A percentile compares a stretch with the other conserved stretches of the same genome.
phyloP scores from a whole-genome alignment of 2,329 filamentous ascomycete genomes.

The Exophiala phaeomuriformis region DNA sequence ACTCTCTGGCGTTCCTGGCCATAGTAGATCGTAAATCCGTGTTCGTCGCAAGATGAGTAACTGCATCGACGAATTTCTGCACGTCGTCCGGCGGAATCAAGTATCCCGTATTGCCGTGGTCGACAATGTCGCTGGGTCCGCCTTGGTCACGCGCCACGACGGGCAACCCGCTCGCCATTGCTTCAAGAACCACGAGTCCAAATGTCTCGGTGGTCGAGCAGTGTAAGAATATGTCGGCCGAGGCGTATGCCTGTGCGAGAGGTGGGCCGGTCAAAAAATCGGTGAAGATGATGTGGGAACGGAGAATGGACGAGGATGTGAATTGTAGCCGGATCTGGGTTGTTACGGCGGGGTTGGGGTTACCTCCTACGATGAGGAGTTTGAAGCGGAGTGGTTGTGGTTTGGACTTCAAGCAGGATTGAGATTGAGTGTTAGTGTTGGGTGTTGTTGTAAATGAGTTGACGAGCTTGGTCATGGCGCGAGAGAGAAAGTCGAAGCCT shows the following conservation, averaged over 20 bases:
- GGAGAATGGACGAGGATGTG: slow-evolving; percentile 28
- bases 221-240: slow-evolving; percentile 63
- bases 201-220: slow-evolving; percentile 67
- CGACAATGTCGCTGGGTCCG: slow-evolving; percentile 61
- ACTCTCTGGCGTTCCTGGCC: slow-evolving; percentile 43
- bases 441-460: slow-evolving; percentile 20
- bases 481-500: slow-evolving; percentile 60
- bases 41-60: slow-evolving; percentile 46
- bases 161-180: slow-evolving; percentile 63
- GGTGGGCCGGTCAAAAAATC: slow-evolving; percentile 56
- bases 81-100: slow-evolving; percentile 52
- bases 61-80: slow-evolving; percentile 51
- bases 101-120: slow-evolving; percentile 53
- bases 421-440: too few species aligned
- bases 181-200: slow-evolving; percentile 62
- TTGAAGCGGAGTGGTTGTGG: slow-evolving; percentile 49
- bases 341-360: slow-evolving; percentile 57
- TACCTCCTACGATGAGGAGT: slow-evolving; percentile 61
- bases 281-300: slow-evolving; percentile 56
- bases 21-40: slow-evolving; percentile 41
- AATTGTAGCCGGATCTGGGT: slow-evolving; percentile 56
- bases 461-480: slow-evolving; percentile 49
- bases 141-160: slow-evolving; percentile 63
- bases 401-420: too few species aligned
- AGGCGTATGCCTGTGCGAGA: slow-evolving; percentile 60